Evolutionary conservation across 768 basidiomycete genomes (phyloP).

Genomic region (Mycena capillaripes): DNA sequence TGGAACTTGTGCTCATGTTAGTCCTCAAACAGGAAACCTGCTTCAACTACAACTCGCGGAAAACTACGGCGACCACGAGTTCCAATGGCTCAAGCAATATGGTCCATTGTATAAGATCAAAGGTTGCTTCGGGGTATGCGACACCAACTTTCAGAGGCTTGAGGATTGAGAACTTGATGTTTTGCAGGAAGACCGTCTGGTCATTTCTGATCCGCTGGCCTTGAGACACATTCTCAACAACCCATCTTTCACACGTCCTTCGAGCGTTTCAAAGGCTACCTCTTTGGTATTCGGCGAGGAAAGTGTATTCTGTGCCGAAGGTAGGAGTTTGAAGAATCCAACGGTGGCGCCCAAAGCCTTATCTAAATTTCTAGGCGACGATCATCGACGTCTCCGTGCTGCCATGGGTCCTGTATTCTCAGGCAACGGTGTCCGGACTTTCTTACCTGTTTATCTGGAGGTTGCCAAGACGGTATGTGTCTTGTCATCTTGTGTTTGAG

Average conservation of each 20-base stretch:
- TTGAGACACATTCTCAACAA: constrained; percentile 3
- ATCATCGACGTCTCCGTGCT: constrained; percentile 1
- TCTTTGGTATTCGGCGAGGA: background rate
- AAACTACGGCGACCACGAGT: constrained; percentile 6
- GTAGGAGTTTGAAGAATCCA: background rate
- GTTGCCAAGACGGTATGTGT: background rate
- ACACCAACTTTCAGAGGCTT: too few relatives aligned
- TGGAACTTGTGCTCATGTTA: background rate
- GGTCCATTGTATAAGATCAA: background rate
- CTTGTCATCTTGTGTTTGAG: background rate
- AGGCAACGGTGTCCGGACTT: background rate
- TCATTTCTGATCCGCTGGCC: background rate
- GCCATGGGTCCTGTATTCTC: background rate
- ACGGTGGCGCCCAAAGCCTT: background rate
- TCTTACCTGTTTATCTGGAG: background rate
- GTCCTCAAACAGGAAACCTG: background rate
- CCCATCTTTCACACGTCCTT: background rate
- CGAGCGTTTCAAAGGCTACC: background rate
- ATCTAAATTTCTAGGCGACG: background rate
- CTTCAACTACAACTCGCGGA: background rate
- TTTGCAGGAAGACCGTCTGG: background rate
- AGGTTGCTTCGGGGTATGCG: constrained; percentile 10
- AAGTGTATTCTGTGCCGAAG: background rate
- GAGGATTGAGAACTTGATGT: too few relatives aligned
- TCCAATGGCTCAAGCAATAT: constrained; percentile 3